These are phyloP conservation scores for Ophioceras dolichostomum DNA, from an alignment of 2,329 filamentous ascomycete genomes.

Conservation along the genomic window DNA sequence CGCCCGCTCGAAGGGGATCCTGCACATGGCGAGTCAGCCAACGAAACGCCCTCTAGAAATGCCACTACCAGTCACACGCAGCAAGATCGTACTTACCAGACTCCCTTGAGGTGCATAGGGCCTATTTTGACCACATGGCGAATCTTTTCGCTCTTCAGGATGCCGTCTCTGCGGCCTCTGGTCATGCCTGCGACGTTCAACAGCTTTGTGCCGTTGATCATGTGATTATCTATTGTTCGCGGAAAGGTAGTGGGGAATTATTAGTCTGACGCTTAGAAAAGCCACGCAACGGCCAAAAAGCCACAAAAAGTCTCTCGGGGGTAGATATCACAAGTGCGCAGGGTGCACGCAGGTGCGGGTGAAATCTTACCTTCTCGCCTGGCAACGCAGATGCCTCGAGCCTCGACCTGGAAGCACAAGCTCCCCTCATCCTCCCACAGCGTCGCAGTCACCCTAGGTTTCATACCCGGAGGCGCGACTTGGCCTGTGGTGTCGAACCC, in stretches of 20 bases:
- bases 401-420: conserved; percentile 94
- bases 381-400: conserved; percentile 89
- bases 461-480: conserved; percentile 84
- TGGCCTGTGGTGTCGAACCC: conserved; percentile 78
- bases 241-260: no score
- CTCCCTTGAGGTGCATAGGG: conserved; percentile 96
- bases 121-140: conserved; percentile 98
- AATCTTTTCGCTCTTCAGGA: conserved; percentile 94
- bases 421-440: conserved; percentile 98
- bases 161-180: conserved; percentile 84
- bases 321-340: no score
- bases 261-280: no score
- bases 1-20: conserved; percentile 97
- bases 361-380: conserved; percentile 68
- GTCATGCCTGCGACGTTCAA: conserved; percentile 98
- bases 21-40: conserved; percentile 28
- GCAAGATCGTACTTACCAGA: conserved; percentile 55
- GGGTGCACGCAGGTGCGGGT: no score
- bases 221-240: conserved; percentile 87
- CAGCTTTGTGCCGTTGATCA: conserved; percentile 98
- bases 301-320: not conserved
- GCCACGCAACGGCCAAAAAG: not conserved
- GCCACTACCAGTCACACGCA: conserved; percentile 2
- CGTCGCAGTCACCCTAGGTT: conserved; percentile 90
- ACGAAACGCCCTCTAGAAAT: not conserved